phyloP scores from a whole-genome alignment of 2,329 filamentous ascomycete species.

The Catunica adiposa region DNA sequence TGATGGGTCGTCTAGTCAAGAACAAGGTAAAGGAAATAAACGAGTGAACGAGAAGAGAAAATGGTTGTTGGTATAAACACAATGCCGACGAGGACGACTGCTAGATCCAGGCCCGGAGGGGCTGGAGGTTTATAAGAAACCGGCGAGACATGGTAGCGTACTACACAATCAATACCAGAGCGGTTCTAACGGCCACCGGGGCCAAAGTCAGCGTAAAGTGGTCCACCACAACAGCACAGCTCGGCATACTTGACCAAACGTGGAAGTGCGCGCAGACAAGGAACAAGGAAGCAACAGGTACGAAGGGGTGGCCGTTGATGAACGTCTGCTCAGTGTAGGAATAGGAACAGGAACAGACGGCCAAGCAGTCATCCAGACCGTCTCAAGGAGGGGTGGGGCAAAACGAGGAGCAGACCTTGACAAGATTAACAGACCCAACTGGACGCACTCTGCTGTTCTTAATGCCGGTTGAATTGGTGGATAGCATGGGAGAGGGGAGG shows the following conservation, averaged over 20 bases:
- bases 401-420: too few species aligned
- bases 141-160: not conserved
- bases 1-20: not conserved
- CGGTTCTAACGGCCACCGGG: not conserved
- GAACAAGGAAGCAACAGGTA: conserved; percentile 1
- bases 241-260: conserved; percentile 4
- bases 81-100: not conserved
- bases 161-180: not conserved
- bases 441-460: too few species aligned
- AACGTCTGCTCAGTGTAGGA: not conserved
- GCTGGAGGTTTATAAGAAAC: not conserved
- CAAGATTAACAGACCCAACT: too few species aligned
- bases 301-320: not conserved
- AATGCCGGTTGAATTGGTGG: too few species aligned
- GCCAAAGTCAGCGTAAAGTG: not conserved
- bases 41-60: not conserved
- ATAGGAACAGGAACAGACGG: conserved; percentile 4
- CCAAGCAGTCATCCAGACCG: not conserved
- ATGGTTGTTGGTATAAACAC: not conserved
- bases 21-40: not conserved
- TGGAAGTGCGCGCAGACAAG: not conserved
- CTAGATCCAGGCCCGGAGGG: not conserved
- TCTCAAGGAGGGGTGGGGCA: not conserved
- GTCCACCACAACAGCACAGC: not conserved
- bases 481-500: too few species aligned